A percentile compares a stretch with the other conserved stretches of the same genome.
Evolutionary conservation across 805 yeast genomes (phyloP).

Genomic region (Saccharomycodes ludwigii): DNA sequence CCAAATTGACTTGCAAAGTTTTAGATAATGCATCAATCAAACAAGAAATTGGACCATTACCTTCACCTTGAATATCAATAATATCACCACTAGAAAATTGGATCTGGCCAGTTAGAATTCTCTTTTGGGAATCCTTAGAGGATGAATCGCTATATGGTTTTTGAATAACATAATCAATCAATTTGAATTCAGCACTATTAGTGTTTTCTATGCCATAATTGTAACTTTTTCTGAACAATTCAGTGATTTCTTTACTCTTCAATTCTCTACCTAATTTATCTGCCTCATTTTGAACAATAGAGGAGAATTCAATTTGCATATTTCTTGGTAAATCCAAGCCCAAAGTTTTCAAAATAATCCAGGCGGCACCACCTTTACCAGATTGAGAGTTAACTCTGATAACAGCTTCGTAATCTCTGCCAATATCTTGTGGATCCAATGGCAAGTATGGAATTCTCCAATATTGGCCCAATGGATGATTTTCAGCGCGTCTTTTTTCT

Average conservation of each 20-base stretch:
- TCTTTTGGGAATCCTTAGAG: conserved; percentile 12
- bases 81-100: conserved; percentile 23
- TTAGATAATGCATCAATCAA: conserved; percentile 51
- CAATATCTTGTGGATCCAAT: conserved; percentile 70
- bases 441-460: conserved; percentile 74
- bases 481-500: conserved; percentile 35
- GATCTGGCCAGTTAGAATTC: conserved; percentile 31
- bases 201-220: conserved; percentile 29
- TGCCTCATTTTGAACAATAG: conserved; percentile 50
- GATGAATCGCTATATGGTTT: conserved; percentile 27
- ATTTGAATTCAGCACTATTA: conserved; percentile 19
- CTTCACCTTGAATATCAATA: conserved; percentile 38
- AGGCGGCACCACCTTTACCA: conserved; percentile 84
- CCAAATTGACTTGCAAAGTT: conserved; percentile 39
- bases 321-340: conserved; percentile 66
- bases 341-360: conserved; percentile 60
- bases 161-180: conserved; percentile 31
- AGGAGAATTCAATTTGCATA: conserved; percentile 57
- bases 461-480: conserved; percentile 25
- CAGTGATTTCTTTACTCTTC: conserved; percentile 51
- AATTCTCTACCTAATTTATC: conserved; percentile 59
- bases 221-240: conserved; percentile 43
- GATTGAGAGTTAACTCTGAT: conserved; percentile 77
- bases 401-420: conserved; percentile 71
- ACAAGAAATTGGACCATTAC: conserved; percentile 74